Base-by-base conservation (phyloP, 805 yeast species). In the Clavispora asparagi region DNA sequence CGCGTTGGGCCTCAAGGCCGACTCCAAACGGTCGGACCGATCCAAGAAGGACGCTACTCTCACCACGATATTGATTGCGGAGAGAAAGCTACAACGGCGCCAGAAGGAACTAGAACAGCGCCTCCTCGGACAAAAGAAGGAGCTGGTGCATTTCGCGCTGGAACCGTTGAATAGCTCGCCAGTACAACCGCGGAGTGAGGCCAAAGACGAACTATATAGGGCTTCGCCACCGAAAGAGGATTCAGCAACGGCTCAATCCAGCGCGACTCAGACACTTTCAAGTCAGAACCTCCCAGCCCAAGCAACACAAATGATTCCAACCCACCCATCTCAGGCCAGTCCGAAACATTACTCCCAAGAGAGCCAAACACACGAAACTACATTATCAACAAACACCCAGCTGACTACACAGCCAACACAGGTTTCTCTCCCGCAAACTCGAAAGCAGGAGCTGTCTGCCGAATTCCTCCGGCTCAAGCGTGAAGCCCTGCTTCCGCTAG, bases 21-120 rank as follows among this genome's bases (percentile, higher is more conserved):
- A 64, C 48, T 58, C 64, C 16, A 50, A 36, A 56, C 60, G 43
- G 17, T 28, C 33, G 31, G 60, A 51, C 8, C 51, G 49, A 38
- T 45, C 50, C 43, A 31, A 40, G 9, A 55, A 47, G 54, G 51
- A 55, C 29, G 64, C 71, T 4, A 66, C 66, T 3, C 57, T 71
- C 31, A 69, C 74, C 0, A 59, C 64, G 40, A 45, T 66, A 13
- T 50, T 69, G 38, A 57, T 70, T 6, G 73, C 70, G 16, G 74
- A 69, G 48, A 61, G 51, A 43, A 56, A 62, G 30, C 39, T 65
- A 30, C 58, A 62, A 28, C 40, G 54, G 46, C 39, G 43, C 38
- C 53, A 47, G 45, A 55, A 53, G 35, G 53, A 49, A 35, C 53
- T 52, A 2, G 57, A 55, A 28, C 23, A 10, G 6, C 14, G 41